Base-by-base conservation (phyloP, 1,284 basidiomycete species). In the Apiotrichum montevideense region DNA sequence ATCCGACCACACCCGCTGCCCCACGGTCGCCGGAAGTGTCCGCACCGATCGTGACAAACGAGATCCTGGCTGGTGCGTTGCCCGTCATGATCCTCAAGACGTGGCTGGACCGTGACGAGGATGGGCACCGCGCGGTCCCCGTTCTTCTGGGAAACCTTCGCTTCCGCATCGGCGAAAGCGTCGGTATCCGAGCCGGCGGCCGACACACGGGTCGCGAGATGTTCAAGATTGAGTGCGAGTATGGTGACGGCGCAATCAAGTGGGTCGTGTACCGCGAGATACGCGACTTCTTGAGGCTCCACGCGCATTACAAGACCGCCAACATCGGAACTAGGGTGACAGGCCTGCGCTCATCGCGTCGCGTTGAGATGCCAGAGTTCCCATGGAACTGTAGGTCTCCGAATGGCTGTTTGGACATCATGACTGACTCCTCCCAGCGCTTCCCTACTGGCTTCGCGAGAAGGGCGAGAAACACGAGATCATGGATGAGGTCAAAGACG, bases 261-360 rank as follows among this genome's bases (percentile, higher is more conserved):
- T 98, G 96, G 95, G 92, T 97, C 35, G 84, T 98, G 46, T 98
- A 98, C 76, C 86, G 95, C 54, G 88, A 95, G 75, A 80, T 97
- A 52, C 85, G 90, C 59, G 95, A 98, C 74, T 97, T 99, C 70
- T 66, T 97, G 53, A 87, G 87, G 35, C 77, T 98, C 15, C 95
- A 98, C 71, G 83, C 88, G 0, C 93, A 97, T 72, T 98, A 97
- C 72, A 81, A 88, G 7, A 81, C 96, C 39, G 88, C 92, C 4
- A 93, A 92, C 66, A 83, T 88, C 15, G 73, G 72, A 15, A 70
- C 73, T 14, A 66, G 70, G 13, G 67, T 77, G 46, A 68, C 66
- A 1, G 71, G 70, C 56, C 34, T 88, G 83, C 54, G 72, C 4
- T 66, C 84, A 81, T 64, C 84, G 78, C 58, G 70, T 82, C 81